Percentiles rank a stretch among this genome's conserved stretches.
Conservation (phyloP, 2,329 filamentous ascomycete species). For the Colletotrichum kahawae region DNA sequence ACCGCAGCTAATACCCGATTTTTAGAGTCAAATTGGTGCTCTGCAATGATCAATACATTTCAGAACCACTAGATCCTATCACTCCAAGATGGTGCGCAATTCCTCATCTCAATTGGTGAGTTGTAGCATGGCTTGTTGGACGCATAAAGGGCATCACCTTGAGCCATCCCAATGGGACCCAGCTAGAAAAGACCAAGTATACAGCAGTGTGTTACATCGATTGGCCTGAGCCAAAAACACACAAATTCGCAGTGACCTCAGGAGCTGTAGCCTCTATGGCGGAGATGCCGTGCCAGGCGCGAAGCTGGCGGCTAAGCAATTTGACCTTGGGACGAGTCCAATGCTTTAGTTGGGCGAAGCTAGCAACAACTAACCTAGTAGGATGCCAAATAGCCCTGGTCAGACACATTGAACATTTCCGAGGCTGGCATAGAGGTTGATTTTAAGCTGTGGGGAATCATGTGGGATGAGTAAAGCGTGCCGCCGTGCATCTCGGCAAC, state of each 20-base stretch:
- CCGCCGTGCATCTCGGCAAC: background rate
- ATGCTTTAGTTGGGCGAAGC: background rate
- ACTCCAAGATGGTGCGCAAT: fast-evolving
- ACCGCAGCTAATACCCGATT: fast-evolving
- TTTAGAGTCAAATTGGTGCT: background rate
- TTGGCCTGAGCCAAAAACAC: fast-evolving
- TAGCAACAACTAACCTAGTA: background rate
- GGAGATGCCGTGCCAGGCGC: background rate
- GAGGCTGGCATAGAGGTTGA: background rate
- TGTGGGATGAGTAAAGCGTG: background rate
- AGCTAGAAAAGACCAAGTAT: background rate
- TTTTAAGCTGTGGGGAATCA: background rate
- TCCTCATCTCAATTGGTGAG: background rate
- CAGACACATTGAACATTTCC: background rate
- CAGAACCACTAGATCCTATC: background rate
- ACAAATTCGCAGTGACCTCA: background rate
- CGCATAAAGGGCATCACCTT: background rate
- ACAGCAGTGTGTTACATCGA: fast-evolving
- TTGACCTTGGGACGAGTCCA: background rate
- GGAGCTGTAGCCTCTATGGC: background rate
- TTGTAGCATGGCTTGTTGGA: background rate
- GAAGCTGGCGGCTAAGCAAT: background rate
- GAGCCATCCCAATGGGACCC: background rate
- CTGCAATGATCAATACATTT: background rate
- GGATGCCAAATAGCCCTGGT: background rate